Conservation (phyloP, 345 rosid species). For the Pugionium dolabratum region DNA sequence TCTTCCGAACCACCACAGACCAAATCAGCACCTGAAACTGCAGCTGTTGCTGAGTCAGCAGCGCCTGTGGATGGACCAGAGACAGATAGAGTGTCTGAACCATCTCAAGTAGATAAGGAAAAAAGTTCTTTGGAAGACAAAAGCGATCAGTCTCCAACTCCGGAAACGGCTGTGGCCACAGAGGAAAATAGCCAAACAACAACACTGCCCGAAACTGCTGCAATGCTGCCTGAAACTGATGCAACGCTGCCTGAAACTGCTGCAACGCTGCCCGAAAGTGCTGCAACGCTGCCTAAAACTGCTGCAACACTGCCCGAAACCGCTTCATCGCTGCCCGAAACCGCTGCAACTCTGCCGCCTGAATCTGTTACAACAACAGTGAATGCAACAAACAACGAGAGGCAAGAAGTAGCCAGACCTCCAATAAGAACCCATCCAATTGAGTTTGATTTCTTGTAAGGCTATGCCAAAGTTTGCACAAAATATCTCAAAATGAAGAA, state of each 20-base stretch:
- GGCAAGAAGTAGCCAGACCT: conserved; percentile 27
- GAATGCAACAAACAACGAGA: conserved; percentile 32
- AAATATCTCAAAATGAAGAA: no score
- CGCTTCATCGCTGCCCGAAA: neutral
- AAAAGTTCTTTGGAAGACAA: conserved; percentile 49
- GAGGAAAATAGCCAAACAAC: conserved; percentile 21
- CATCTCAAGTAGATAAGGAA: conserved; percentile 40
- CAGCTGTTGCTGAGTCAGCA: neutral
- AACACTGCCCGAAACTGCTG: conserved; percentile 12
- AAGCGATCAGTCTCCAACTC: conserved; percentile 38
- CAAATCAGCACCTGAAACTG: conserved; percentile 32
- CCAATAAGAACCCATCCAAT: conserved; percentile 39
- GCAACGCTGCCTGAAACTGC: conserved; percentile 24
- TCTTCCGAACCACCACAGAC: conserved; percentile 42
- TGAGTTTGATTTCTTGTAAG: conserved; percentile 38
- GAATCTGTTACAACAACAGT: conserved; percentile 29
- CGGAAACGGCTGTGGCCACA: conserved; percentile 32
- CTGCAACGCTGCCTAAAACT: neutral
- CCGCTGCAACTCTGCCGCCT: conserved; percentile 20
- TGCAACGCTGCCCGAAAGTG: no score
- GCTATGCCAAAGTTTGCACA: conserved; percentile 13
- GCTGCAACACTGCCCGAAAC: no score
- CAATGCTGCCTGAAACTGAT: neutral
- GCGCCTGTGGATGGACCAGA: conserved; percentile 32
- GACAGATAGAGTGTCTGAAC: conserved; percentile 39